Evolutionary conservation across 805 yeast species (phyloP), one percentile per base, ranked within the genome.

Genomic region (Candida lessepsii): DNA sequence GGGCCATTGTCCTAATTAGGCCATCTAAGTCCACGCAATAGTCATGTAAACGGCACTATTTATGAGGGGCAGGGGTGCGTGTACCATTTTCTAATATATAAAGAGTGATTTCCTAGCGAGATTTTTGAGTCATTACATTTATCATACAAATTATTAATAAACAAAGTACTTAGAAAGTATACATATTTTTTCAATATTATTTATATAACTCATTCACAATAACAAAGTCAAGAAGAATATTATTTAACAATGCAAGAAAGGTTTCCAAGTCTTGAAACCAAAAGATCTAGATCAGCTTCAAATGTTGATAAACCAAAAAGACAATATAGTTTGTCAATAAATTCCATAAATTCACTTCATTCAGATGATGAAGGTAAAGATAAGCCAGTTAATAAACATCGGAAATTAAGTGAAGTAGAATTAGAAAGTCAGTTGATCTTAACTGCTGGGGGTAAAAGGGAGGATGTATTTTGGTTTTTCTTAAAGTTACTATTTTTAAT

Each of bases 391-490:
- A 55, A 47, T 39, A 57, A 57, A 16, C 58, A 58, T 42, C 47
- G 58, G 24, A 53, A 50, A 36, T 42, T 58, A 18, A 65, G 61
- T 39, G 59, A 59, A 15, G 48, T 57, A 2, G 71, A 66, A 35
- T 51, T 66, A 42, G 71, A 66, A 40, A 60, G 63, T 30, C 71
- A 65, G 48, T 41, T 65, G 28, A 63, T 61, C 17, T 44, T 56
- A 10, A 60, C 65, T 17, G 71, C 71, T 3, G 71, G 71, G 9
- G 69, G 70, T 13, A 60, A 51, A 26, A 51, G 59, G 26, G 67
- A 64, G 31, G 48, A 60, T 34, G 66, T 66, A 14, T 48, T 50
- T 29, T 54, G 63, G 25, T 65, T 63, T 41, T 46, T 65, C 18
- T 42, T 58, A 25, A 66, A 66, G 47, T 41, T 65, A 21, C 9